Evolutionary conservation across 371 early-diverging fungal genomes (phyloP), one percentile per base, ranked within the genome.

Genomic region (Mortierella sp.): DNA sequence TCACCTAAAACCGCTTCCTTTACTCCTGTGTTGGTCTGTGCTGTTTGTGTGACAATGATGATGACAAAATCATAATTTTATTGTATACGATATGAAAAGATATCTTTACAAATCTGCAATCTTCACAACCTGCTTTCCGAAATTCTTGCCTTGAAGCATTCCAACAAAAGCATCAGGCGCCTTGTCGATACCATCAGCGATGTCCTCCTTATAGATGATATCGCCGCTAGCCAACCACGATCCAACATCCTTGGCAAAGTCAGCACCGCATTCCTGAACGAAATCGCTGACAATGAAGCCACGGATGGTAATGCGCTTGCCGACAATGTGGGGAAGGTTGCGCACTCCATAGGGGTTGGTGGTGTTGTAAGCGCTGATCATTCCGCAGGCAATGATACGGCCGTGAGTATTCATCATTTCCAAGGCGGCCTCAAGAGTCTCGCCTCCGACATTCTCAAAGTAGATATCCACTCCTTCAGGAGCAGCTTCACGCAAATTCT

Each of bases 381-480:
- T 88, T 24, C 92, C 92, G 70, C 88, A 87, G 41, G 82, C 81
- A 65, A 84, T 67, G 74, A 92, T 83, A 32, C 93, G 88, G 3
- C 88, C 91, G 62, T 84, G 71, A 22, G 45, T 33, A 74, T 89
- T 90, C 83, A 87, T 84, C 53, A 71, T 65, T 24, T 74, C 64
- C 47, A 92, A 74, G 0, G 86, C 92, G 2, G 89, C 89, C 53
- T 93, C 94, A 13, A 93, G 86, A 61, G 86, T 86, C 77, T 90
- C 88, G 41, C 92, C 93, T 43, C 94, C 94, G 21, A 93, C 92
- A 67, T 92, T 89, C 55, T 92, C 92, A 80, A 84, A 93, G 84
- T 90, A 92, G 73, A 90, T 88, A 65, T 93, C 92, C 63, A 93
- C 89, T 33, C 93, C 94, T n/a, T 89, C 84, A 47, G 91, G 93